Percentiles rank a stretch among this genome's conserved stretches.
phyloP scores from a whole-genome alignment of 2,329 filamentous ascomycete genomes.

The Coniella lustricola region DNA sequence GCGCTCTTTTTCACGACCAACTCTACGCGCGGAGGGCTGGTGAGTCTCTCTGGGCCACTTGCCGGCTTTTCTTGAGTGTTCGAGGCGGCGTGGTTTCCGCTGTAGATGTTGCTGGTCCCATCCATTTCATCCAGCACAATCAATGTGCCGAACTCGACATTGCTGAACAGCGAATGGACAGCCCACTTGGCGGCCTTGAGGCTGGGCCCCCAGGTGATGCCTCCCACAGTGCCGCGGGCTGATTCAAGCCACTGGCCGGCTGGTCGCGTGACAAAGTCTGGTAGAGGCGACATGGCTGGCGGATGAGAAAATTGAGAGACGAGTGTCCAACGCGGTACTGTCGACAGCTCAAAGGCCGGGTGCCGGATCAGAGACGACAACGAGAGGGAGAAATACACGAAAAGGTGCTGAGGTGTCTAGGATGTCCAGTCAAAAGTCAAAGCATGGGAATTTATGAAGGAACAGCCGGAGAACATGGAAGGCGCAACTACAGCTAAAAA shows the following conservation, averaged over 20 bases:
- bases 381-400: too few relatives aligned
- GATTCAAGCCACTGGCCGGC: conserved; percentile 33
- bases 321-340: background rate
- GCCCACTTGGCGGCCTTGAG: conserved; percentile 39
- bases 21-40: conserved; percentile 40
- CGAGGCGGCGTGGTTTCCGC: conserved; percentile 34
- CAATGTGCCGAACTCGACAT: conserved; percentile 41
- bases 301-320: background rate
- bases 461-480: background rate
- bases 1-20: conserved; percentile 56
- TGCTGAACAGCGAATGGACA: conserved; percentile 37
- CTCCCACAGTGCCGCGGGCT: conserved; percentile 35
- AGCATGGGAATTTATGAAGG: too few relatives aligned
- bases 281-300: conserved; percentile 26
- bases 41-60: conserved; percentile 30
- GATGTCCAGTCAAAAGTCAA: background rate
- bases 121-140: conserved; percentile 40
- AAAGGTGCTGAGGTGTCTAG: background rate
- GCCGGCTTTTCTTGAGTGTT: conserved; percentile 27
- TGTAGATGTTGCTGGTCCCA: conserved; percentile 35
- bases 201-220: conserved; percentile 40
- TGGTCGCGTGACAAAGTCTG: conserved; percentile 31
- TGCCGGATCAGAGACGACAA: too few relatives aligned
- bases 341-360: too few relatives aligned
- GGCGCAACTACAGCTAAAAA: background rate